phyloP scores from a whole-genome alignment of 345 rosid genomes.

The Rhodamnia argentea region DNA sequence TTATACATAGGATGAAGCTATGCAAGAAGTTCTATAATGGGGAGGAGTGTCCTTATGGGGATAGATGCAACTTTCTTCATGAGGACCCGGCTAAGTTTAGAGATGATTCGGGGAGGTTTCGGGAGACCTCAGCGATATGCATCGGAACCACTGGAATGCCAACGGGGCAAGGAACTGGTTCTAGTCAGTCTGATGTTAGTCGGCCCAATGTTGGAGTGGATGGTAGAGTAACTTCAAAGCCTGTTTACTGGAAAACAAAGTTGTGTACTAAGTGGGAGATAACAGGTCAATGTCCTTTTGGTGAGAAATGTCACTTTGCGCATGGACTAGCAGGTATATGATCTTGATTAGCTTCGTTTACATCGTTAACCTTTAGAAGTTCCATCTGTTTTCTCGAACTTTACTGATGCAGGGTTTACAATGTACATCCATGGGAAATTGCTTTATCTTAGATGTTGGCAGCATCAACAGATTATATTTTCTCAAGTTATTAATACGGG shows the following conservation, averaged over 20 bases:
- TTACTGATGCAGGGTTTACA: neutral
- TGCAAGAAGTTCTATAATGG: conserved; percentile 91
- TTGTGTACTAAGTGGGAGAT: conserved; percentile 69
- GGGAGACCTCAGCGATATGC: conserved; percentile 75
- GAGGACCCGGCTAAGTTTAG: conserved; percentile 75
- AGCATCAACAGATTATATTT: neutral
- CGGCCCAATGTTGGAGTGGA: conserved; percentile 24
- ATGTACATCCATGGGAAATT: neutral
- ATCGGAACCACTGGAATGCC: conserved; percentile 39
- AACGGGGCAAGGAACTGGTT: conserved; percentile 20
- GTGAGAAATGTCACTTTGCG: conserved; percentile 91
- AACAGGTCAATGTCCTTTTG: conserved; percentile 78
- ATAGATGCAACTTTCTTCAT: conserved; percentile 88
- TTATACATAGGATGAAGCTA: conserved; percentile 89
- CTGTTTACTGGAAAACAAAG: conserved; percentile 88
- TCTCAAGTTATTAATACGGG: neutral
- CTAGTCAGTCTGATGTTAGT: conserved; percentile 31
- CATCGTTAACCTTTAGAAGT: neutral
- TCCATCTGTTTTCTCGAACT: neutral
- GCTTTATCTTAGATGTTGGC: neutral
- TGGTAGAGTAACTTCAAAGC: conserved; percentile 30
- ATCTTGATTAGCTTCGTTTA: neutral
- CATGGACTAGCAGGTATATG: conserved; percentile 79
- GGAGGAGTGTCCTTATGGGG: conserved; percentile 94
- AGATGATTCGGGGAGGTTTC: conserved; percentile 53